phyloP scores from a whole-genome alignment of 2,329 filamentous ascomycete species.

The Zymoseptoria pseudotritici region DNA sequence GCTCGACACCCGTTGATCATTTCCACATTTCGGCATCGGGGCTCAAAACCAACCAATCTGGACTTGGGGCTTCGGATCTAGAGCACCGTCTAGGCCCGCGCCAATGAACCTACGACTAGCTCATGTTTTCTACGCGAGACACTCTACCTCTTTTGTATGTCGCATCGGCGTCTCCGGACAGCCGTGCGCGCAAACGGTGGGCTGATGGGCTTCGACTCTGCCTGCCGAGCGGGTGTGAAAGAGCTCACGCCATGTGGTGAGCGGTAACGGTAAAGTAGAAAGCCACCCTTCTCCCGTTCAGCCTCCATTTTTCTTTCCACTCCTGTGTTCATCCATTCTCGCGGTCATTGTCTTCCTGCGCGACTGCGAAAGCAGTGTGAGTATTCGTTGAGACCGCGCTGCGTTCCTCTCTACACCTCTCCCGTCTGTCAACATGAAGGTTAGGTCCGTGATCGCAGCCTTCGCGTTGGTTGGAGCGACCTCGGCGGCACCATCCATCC shows the following conservation, averaged over 20 bases:
- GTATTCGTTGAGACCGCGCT: not conserved
- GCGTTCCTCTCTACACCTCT: not conserved
- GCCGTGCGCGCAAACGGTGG: not conserved
- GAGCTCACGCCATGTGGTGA: not conserved
- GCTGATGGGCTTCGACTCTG: not conserved
- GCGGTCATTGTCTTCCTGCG: not conserved
- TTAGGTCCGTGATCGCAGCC: not conserved
- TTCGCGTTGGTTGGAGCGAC: not conserved
- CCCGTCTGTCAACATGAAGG: not conserved
- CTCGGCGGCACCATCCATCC: not conserved
- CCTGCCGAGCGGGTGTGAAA: not conserved
- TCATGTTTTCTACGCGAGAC: not conserved
- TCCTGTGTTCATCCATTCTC: not conserved
- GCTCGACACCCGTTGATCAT: not conserved
- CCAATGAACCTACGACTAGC: not conserved
- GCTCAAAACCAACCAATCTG: not conserved
- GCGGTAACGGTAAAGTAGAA: not conserved
- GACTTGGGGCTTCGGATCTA: not conserved
- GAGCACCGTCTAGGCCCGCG: not conserved
- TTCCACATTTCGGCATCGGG: not conserved
- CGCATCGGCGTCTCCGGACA: not conserved
- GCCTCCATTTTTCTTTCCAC: not conserved
- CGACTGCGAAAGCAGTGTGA: not conserved
- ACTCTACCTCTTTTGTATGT: not conserved
- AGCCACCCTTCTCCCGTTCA: not conserved